phyloP scores from a whole-genome alignment of 2,329 filamentous ascomycete species.

The Sporothrix phasma region DNA sequence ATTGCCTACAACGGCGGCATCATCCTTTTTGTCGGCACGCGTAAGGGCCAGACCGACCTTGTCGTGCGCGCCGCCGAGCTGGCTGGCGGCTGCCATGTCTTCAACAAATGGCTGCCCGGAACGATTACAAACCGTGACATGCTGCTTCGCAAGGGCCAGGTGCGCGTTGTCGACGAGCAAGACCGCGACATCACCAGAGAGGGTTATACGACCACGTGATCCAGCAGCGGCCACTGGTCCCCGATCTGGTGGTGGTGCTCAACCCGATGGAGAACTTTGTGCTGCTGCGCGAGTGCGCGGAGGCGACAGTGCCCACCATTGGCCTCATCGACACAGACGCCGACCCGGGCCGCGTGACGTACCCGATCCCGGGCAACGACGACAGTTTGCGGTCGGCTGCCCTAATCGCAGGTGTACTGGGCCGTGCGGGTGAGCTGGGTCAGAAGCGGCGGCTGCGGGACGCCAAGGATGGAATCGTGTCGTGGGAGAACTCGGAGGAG shows the following conservation, averaged over 20 bases:
- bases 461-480: constrained; percentile 52
- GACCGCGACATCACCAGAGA: constrained; percentile 47
- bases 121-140: constrained; percentile 87
- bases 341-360: constrained; percentile 89
- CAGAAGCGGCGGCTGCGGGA: constrained; percentile 54
- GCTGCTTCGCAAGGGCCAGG: constrained; percentile 60
- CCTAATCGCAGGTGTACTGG: constrained; percentile 76
- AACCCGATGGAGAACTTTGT: constrained; percentile 91
- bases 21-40: constrained; percentile 83
- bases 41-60: constrained; percentile 67
- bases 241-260: constrained; percentile 83
- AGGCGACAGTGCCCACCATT: constrained; percentile 85
- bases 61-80: constrained; percentile 74
- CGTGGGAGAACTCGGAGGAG: constrained; percentile 40
- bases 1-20: constrained; percentile 74
- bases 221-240: constrained; percentile 58
- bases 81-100: constrained; percentile 74
- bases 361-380: constrained; percentile 93
- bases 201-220: constrained; percentile 57
- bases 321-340: constrained; percentile 90
- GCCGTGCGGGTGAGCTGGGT: constrained; percentile 71
- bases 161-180: constrained; percentile 66
- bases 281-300: constrained; percentile 79
- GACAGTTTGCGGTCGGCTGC: constrained; percentile 79
- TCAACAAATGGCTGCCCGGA: constrained; percentile 86